Percentiles rank a stretch among this genome's conserved stretches.
Conservation (phyloP, 2,329 filamentous ascomycete genomes). For the Chaetomiaceae sp. region DNA sequence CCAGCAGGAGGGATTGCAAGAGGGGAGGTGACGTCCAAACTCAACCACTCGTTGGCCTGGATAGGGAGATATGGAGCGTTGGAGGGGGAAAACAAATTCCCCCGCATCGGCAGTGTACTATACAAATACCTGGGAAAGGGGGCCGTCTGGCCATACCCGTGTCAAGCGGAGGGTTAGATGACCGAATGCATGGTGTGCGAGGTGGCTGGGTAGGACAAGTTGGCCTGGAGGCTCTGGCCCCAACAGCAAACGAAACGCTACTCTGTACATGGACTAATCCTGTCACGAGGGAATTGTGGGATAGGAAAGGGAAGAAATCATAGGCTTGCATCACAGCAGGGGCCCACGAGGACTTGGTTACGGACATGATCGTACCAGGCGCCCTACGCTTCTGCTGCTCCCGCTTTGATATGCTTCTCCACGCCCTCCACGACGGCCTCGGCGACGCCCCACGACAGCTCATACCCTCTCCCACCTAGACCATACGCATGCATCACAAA, state of each 20-base stretch:
- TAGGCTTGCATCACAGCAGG: neutral
- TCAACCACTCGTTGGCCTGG: no score
- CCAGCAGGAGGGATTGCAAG: constrained; percentile 12
- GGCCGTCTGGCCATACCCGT: no score
- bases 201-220: neutral
- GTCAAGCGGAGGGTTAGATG: no score
- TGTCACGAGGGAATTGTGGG: neutral
- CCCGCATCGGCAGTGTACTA: no score
- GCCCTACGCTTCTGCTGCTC: neutral
- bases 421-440: constrained; percentile 35
- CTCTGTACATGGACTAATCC: constrained; percentile 11
- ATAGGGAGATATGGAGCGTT: no score
- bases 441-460: constrained; percentile 44
- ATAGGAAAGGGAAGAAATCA: neutral
- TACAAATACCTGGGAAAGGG: no score
- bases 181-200: no score
- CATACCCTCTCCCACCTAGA: constrained; percentile 43
- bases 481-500: constrained; percentile 44
- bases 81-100: no score
- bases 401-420: constrained; percentile 17
- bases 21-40: constrained; percentile 2
- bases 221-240: neutral
- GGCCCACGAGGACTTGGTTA: neutral
- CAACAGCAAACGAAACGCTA: neutral
- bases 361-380: neutral